Evolutionary conservation across 169 alveolate genomes (phyloP).

Genomic region (Cryptosporidium ryanae): DNA sequence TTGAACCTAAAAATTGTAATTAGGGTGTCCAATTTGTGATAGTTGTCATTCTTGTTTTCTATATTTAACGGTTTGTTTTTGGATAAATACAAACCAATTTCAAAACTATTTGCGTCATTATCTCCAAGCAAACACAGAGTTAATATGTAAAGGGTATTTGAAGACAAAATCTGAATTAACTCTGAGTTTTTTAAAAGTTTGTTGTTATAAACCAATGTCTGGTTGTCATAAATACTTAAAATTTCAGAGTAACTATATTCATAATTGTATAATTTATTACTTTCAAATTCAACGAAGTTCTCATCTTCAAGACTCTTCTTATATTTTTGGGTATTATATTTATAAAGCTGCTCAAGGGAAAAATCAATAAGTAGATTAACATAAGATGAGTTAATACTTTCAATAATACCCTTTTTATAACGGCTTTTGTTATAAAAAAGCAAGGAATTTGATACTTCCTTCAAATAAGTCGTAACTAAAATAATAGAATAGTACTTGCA

Average conservation of each 20-base stretch:
- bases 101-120: no score
- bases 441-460: slow-evolving; percentile 9
- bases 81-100: no score
- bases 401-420: neutral
- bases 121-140: neutral
- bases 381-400: neutral
- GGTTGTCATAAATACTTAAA: slow-evolving; percentile 8
- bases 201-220: neutral
- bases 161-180: slow-evolving; percentile 9
- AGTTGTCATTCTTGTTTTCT: neutral
- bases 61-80: neutral
- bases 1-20: neutral
- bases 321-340: neutral
- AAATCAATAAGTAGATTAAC: slow-evolving; percentile 7
- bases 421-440: neutral
- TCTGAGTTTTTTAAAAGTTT: slow-evolving; percentile 23
- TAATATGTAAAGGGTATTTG: slow-evolving; percentile 1
- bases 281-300: neutral
- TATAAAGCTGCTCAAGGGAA: neutral
- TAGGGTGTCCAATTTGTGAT: neutral
- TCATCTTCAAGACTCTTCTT: no score
- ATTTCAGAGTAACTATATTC: slow-evolving; percentile 46
- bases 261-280: slow-evolving; percentile 10
- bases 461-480: slow-evolving; percentile 28
- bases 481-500: slow-evolving; percentile 9